Conservation (phyloP, 805 yeast genomes). For the Metschnikowia reukaufii region DNA sequence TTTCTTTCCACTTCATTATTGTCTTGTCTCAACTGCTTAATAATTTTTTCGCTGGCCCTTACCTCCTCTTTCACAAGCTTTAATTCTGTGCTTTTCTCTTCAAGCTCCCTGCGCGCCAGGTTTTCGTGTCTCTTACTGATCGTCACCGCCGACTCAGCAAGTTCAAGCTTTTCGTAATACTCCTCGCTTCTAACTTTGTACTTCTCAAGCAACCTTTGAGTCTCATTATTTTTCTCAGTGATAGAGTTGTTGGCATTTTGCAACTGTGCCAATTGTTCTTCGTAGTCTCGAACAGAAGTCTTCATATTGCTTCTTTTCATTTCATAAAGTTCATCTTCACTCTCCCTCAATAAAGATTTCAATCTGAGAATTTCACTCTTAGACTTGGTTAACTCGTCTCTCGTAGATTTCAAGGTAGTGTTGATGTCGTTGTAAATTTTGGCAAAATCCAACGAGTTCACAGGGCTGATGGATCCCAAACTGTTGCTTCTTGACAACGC, state of each 20-base stretch:
- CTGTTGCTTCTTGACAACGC: conserved; percentile 35
- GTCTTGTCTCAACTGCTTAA: conserved; percentile 42
- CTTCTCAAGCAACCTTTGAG: conserved; percentile 36
- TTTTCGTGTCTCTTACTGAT: conserved; percentile 63
- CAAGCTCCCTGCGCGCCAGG: conserved; percentile 48
- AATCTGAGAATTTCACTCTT: conserved; percentile 44
- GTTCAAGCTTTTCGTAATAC: conserved; percentile 68
- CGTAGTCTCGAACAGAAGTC: conserved; percentile 36
- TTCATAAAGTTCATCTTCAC: conserved; percentile 45
- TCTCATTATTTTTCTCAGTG: conserved; percentile 52
- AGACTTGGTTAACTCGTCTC: conserved; percentile 42
- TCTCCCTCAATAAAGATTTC: conserved; percentile 41
- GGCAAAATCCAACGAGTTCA: conserved; percentile 42
- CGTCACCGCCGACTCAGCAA: conserved; percentile 71
- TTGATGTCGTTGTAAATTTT: conserved; percentile 51
- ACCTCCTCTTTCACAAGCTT: conserved; percentile 54
- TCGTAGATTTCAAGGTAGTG: conserved; percentile 42
- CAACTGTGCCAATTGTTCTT: conserved; percentile 46
- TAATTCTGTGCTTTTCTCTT: conserved; percentile 56
- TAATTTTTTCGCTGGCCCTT: conserved; percentile 50
- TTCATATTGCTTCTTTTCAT: conserved; percentile 43
- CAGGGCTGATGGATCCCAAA: conserved; percentile 27
- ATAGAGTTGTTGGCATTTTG: conserved; percentile 59
- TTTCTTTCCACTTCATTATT: conserved; percentile 30
- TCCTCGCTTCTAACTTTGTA: conserved; percentile 75